Conservation (phyloP, 768 basidiomycete species). For the Agrocybe praecox region DNA sequence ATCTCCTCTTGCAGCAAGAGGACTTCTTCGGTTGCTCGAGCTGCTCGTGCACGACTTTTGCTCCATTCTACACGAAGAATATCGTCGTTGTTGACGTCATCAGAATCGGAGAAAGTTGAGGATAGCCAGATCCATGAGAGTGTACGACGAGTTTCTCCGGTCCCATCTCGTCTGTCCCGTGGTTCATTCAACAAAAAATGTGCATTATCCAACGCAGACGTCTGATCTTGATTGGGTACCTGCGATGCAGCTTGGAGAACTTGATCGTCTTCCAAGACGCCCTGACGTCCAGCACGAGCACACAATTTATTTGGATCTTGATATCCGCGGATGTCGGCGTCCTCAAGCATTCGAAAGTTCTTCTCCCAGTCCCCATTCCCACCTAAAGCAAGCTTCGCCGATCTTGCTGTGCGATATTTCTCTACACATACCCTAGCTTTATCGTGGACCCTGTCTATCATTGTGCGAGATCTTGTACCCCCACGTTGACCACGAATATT, state of each 20-base stretch:
- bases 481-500: slow-evolving; percentile 23
- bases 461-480: slow-evolving; percentile 18
- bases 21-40: slow-evolving; percentile 4
- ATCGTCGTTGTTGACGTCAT: slow-evolving; percentile 2
- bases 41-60: slow-evolving; percentile 1
- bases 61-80: slow-evolving; percentile 7
- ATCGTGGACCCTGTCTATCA: slow-evolving; percentile 21
- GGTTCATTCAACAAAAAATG: slow-evolving; percentile 1
- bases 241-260: neutral
- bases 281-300: neutral
- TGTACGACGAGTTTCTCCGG: slow-evolving; percentile 12
- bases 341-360: slow-evolving; percentile 4
- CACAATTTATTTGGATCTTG: slow-evolving; percentile 7
- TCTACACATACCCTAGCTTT: slow-evolving; percentile 1
- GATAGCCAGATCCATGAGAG: slow-evolving; percentile 17
- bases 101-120: neutral
- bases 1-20: slow-evolving; percentile 11
- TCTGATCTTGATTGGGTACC: too few species aligned
- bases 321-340: slow-evolving; percentile 17
- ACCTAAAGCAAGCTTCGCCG: slow-evolving; percentile 9
- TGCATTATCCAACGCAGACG: neutral
- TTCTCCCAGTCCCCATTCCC: slow-evolving; percentile 18
- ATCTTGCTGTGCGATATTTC: slow-evolving; percentile 18
- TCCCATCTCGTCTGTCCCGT: slow-evolving; percentile 6
- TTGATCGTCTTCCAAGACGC: neutral